A percentile compares a stretch with the other conserved stretches of the same genome.
Conservation (phyloP, 352 stramenopile species). For the Phytophthora ohioensis region DNA sequence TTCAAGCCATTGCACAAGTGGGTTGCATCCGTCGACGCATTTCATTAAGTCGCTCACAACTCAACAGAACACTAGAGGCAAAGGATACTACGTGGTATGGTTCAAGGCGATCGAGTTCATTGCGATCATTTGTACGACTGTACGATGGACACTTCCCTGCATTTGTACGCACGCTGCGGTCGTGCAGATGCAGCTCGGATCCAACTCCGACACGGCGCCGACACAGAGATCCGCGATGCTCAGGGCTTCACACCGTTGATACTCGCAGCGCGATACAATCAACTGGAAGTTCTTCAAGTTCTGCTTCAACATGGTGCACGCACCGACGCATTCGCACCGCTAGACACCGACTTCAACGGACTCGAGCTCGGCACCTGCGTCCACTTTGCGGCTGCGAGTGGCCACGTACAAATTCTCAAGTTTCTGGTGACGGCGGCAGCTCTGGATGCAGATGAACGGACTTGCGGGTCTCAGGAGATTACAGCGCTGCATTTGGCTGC, state of each 20-base stretch:
- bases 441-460: constrained; percentile 29
- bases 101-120: constrained; percentile 1
- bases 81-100: not conserved
- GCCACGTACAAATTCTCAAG: constrained; percentile 37
- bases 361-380: constrained; percentile 28
- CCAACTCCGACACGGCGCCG: constrained; percentile 42
- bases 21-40: constrained; percentile 3
- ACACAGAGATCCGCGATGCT: constrained; percentile 39
- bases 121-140: constrained; percentile 13
- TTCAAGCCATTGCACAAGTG: constrained; percentile 20
- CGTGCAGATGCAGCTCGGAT: constrained; percentile 31
- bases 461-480: constrained; percentile 19
- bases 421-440: constrained; percentile 41
- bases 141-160: constrained; percentile 48
- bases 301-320: constrained; percentile 42
- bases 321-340: constrained; percentile 26
- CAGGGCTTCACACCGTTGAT: constrained; percentile 48
- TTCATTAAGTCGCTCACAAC: constrained; percentile 3
- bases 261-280: constrained; percentile 40
- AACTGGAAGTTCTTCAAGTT: constrained; percentile 45
- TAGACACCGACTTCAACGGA: constrained; percentile 13
- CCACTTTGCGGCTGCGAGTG: constrained; percentile 31
- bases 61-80: not conserved
- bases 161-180: constrained; percentile 47
- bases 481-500: constrained; percentile 50